Base-by-base conservation (phyloP, 2,329 filamentous ascomycete genomes). In the Rutstroemia sp. region DNA sequence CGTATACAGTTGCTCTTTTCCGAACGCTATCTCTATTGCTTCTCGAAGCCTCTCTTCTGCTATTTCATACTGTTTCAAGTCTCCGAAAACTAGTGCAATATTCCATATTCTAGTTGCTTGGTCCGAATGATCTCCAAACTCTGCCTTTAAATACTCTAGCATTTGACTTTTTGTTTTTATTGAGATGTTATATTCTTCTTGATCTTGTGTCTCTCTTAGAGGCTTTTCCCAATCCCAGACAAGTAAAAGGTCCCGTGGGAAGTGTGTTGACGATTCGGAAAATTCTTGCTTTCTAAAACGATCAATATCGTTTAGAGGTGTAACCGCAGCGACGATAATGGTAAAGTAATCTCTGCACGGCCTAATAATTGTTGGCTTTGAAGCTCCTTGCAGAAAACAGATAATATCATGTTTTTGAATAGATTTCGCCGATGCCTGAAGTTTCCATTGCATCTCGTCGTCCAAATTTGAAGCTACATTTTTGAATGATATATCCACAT, bases 391-490 rank as follows among this genome's bases (percentile, higher is more conserved):
- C 21, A 48, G 12, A 37, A 21, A 4, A 37, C 27, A 48, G 2
- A 37, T 1, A 1, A 48, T 48, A 2, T 48, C 47, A 2, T 14
- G n/a, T 0, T 2, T 12, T 17, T 37, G 5, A 8, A 48, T 37
- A 4, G 7, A 3, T 17, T 16, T 48, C 12, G 7, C 27, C 6
- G 1, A 2, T 2, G 2, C 16, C 1, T 25, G 27, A 4, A 48
- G 5, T 10, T 4, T 47, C 7, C 3, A 47, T 47, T 0, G 1
- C 14, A 3, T 27, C 2, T 6, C 5, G 1, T 9, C 8, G 8
- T 9, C 0, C 10, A n/a, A 27, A 47, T 47, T 5, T 0, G 2
- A 1, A 30, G 5, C 2, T 10, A 2, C 2, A 2, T 2, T 16
- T 10, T 2, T 14, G 23, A 19, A 17, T 12, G 4, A 2, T 3